phyloP scores from a whole-genome alignment of 1,284 basidiomycete genomes.

The Moesziomyces globuligerus region DNA sequence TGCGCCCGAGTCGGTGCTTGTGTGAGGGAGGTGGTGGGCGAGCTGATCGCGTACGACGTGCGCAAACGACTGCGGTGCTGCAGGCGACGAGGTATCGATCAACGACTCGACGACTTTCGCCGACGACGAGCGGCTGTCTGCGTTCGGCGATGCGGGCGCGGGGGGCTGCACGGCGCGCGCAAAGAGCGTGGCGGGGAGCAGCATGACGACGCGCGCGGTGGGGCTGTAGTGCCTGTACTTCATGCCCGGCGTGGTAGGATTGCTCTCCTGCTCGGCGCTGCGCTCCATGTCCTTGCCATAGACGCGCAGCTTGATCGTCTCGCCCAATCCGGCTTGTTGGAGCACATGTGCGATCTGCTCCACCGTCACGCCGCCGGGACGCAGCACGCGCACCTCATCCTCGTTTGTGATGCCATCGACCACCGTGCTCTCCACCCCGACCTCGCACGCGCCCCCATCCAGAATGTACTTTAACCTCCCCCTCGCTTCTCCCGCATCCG shows the following conservation, averaged over 20 bases:
- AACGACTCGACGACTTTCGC: constrained; percentile 26
- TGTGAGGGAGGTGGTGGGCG: constrained; percentile 1
- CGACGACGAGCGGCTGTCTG: constrained; percentile 1
- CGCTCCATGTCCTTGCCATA: constrained; percentile 63
- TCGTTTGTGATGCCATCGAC: constrained; percentile 75
- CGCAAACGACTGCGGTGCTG: constrained; percentile 12
- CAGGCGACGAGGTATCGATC: neutral
- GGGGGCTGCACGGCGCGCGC: constrained; percentile 13
- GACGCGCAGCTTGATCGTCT: constrained; percentile 44
- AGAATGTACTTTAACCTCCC: constrained; percentile 77
- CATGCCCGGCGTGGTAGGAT: constrained; percentile 97
- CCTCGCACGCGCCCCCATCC: constrained; percentile 89
- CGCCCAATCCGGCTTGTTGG: constrained; percentile 8
- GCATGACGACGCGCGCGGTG: constrained; percentile 61
- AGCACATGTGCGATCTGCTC: constrained; percentile 73
- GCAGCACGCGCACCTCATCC: constrained; percentile 80
- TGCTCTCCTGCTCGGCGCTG: constrained; percentile 44
- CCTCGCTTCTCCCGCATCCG: neutral
- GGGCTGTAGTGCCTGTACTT: constrained; percentile 99
- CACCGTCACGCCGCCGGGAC: constrained; percentile 91
- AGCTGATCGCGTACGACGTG: constrained; percentile 28
- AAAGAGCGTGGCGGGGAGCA: constrained; percentile 30
- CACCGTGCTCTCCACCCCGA: constrained; percentile 96
- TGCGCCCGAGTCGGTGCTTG: neutral
- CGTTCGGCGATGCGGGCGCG: neutral